Evolutionary conservation across 306 rosid species (phyloP), one percentile per base, ranked within the genome.

Genomic region (Alnus rubra): DNA sequence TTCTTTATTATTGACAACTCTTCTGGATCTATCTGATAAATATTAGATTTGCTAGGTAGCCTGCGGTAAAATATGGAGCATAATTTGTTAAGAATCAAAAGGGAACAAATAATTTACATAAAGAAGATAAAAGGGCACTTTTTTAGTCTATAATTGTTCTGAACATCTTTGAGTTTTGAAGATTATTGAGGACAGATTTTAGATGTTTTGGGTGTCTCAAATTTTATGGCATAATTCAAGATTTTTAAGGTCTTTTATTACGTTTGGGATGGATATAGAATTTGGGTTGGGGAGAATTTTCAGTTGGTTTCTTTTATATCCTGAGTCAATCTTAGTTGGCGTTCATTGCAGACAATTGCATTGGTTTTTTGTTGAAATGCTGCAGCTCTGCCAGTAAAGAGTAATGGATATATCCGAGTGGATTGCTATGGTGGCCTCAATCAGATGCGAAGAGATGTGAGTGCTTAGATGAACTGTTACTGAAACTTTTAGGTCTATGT

Each of bases 381-480:
- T 91, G 94, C 98, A 84, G 97, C 90, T 88, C 90, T 90, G 35
- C 97, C 92, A 13, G 84, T 82, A 28, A 80, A 90, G 80, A 84
- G 86, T 81, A 95, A 85, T 76, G 97, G 98, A 84, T 95, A 88
- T 75, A 91, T 95, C 74, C 86, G 93, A 58, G 97, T 93, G 88
- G 98, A 93, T 91, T 95, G 99, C 91, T 90, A 88, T 72, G 97
- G 97, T 4, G 99, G 98, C 68, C 97, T 93, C 84, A 95, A 95
- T 84, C 96, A 93, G 90, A 93, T 91, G 93, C 89, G 97, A 83
- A 90, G 98, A 93, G 99, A 93, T 88, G 99, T 92, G 81, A 85
- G 97, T 82, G 70, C 59, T 74, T 65, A 30, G 16, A 58, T 19
- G 73, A 60, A 45, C 67, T 33, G 53, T 59, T 76, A 19, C 80